phyloP scores from a whole-genome alignment of 139 green algal species.

The Edaphochlamys debaryana region DNA sequence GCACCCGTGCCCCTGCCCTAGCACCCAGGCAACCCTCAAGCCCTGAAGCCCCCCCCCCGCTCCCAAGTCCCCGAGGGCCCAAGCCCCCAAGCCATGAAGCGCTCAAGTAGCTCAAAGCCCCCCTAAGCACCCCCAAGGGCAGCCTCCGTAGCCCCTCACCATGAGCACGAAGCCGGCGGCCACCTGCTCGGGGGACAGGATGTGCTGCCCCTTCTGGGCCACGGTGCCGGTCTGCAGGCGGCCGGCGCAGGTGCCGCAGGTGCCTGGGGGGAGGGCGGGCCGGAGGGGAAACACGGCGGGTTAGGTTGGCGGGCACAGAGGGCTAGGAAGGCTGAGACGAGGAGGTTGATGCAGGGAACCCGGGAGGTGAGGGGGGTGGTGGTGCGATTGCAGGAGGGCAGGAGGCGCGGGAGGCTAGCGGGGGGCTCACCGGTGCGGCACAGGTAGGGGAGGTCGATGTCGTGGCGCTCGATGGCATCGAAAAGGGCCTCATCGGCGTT shows the following conservation, averaged over 20 bases:
- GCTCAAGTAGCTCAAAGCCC: too few species aligned
- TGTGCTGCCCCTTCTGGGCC: background rate
- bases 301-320: background rate
- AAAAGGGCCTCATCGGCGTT: background rate
- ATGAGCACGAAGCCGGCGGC: conserved; percentile 73
- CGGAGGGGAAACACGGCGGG: background rate
- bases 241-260: conserved; percentile 36
- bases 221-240: conserved; percentile 19
- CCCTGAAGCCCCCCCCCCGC: too few species aligned
- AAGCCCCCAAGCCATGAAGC: too few species aligned
- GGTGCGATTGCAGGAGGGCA: background rate
- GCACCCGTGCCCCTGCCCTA: too few species aligned
- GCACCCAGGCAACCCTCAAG: too few species aligned
- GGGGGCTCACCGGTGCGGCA: conserved; percentile 18
- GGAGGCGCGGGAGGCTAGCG: background rate
- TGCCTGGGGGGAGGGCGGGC: background rate
- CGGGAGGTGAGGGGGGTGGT: background rate
- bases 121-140: too few species aligned
- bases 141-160: too few species aligned
- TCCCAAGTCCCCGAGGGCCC: too few species aligned
- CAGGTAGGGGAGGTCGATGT: conserved; percentile 33
- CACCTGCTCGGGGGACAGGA: conserved; percentile 28
- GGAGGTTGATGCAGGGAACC: background rate
- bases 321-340: background rate
- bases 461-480: conserved; percentile 11